Percentiles rank a stretch among this genome's conserved stretches.
Evolutionary conservation across 345 rosid genomes (phyloP).

Genomic region (Citrus australasica): DNA sequence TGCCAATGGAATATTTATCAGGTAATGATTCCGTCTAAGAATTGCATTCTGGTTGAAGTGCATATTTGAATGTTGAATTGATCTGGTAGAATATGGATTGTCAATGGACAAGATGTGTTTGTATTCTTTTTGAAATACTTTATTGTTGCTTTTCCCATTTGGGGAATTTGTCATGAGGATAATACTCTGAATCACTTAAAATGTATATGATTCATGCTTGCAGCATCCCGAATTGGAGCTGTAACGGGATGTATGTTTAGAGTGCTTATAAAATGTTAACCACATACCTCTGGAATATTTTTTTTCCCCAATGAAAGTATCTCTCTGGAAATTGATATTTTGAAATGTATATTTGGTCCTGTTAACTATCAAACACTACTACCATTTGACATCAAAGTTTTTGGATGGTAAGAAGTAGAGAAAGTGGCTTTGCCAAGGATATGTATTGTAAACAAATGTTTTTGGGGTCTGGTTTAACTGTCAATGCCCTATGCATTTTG

Average conservation of each 20-base stretch:
- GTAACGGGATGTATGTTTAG: not conserved
- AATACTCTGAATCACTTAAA: not conserved
- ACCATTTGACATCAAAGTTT: too few species aligned
- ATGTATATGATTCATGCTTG: not conserved
- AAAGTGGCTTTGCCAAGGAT: too few species aligned
- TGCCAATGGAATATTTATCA: not conserved
- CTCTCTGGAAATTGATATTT: not conserved
- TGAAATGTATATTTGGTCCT: not conserved
- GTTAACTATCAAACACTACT: not conserved
- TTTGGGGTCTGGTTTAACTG: too few species aligned
- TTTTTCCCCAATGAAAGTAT: too few species aligned
- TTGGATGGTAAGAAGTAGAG: too few species aligned
- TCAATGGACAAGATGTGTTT: not conserved
- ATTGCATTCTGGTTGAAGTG: not conserved
- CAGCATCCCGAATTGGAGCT: not conserved
- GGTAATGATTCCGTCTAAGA: not conserved
- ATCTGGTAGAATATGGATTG: not conserved
- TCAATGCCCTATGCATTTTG: too few species aligned
- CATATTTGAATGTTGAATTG: not conserved
- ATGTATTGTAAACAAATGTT: too few species aligned
- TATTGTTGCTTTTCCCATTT: not conserved
- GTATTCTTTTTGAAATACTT: not conserved
- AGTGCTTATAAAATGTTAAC: not conserved
- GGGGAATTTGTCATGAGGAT: not conserved
- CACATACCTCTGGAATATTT: too few species aligned